Conservation (phyloP, 23 red algal genomes). For the Gracilaria domingensis region DNA sequence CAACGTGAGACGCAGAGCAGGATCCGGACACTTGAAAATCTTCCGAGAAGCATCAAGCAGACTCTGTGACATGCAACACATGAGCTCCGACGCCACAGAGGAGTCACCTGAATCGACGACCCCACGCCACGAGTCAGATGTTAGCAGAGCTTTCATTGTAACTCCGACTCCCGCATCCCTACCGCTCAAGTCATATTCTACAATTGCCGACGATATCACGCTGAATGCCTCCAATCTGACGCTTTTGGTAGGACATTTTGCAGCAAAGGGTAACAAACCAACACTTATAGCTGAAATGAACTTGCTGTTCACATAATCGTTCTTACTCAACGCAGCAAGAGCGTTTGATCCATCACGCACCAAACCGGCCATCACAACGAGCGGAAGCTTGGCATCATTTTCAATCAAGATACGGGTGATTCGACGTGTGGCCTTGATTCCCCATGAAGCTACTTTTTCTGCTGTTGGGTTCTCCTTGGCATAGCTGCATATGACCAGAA, state of each 20-base stretch:
- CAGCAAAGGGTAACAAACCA: slow-evolving; percentile 44
- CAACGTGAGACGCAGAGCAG: slow-evolving; percentile 40
- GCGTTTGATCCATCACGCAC: slow-evolving; percentile 38
- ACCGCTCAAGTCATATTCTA: slow-evolving; percentile 71
- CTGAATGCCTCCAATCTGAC: slow-evolving; percentile 57
- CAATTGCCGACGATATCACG: slow-evolving; percentile 57
- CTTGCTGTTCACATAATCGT: slow-evolving; percentile 61
- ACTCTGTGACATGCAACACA: slow-evolving; percentile 59
- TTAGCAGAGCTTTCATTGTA: slow-evolving; percentile 39
- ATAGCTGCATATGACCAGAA: slow-evolving; percentile 45
- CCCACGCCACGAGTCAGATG: slow-evolving; percentile 37
- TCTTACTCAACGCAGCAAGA: slow-evolving; percentile 65
- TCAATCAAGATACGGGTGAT: slow-evolving; percentile 50
- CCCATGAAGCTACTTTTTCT: slow-evolving; percentile 60
- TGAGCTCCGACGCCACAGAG: slow-evolving; percentile 29
- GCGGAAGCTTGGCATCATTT: slow-evolving; percentile 23
- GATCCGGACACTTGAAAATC: slow-evolving; percentile 49
- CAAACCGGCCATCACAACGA: slow-evolving; percentile 26
- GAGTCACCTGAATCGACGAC: slow-evolving; percentile 9
- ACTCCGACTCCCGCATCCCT: slow-evolving; percentile 49
- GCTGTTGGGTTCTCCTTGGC: slow-evolving; percentile 18
- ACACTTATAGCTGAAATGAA: slow-evolving; percentile 46
- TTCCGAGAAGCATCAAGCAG: slow-evolving; percentile 66
- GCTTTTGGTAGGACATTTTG: slow-evolving; percentile 6
- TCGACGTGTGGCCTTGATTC: slow-evolving; percentile 41